Conservation (phyloP, 1,139 yeast species). For the Blastobotrys buckinghamii region DNA sequence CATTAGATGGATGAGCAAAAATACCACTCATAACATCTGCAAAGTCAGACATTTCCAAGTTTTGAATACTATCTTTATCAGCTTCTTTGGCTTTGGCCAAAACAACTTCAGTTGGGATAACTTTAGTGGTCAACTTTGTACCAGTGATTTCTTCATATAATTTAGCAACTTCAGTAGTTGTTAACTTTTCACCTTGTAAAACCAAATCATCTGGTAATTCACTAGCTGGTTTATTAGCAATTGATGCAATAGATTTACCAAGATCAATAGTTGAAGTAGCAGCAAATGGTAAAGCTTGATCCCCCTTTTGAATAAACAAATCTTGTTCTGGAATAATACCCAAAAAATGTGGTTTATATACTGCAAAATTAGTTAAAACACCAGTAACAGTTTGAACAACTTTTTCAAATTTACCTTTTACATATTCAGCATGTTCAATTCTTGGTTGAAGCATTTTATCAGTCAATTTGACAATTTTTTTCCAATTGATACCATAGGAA, state of each 20-base stretch:
- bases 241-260: constrained; percentile 4
- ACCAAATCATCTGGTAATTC: background rate
- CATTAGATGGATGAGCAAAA: constrained; percentile 11
- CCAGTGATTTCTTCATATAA: constrained; percentile 26
- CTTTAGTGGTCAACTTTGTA: constrained; percentile 30
- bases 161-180: background rate
- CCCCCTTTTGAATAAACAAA: background rate
- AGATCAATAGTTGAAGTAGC: constrained; percentile 2
- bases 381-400: background rate
- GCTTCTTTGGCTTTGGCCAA: background rate
- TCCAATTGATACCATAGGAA: constrained; percentile 50
- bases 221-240: background rate
- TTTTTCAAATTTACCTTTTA: background rate
- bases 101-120: background rate
- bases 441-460: background rate
- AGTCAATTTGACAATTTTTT: background rate
- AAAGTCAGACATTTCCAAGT: constrained; percentile 16
- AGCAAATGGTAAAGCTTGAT: no score
- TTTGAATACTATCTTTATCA: background rate
- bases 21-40: constrained; percentile 31
- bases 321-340: constrained; percentile 1
- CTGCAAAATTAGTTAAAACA: background rate
- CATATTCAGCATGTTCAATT: background rate
- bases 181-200: background rate
- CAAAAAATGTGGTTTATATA: background rate